These are phyloP conservation scores for Sclerotinia spermophila DNA, from an alignment of 2,329 filamentous ascomycete genomes.

Conservation along the genomic window DNA sequence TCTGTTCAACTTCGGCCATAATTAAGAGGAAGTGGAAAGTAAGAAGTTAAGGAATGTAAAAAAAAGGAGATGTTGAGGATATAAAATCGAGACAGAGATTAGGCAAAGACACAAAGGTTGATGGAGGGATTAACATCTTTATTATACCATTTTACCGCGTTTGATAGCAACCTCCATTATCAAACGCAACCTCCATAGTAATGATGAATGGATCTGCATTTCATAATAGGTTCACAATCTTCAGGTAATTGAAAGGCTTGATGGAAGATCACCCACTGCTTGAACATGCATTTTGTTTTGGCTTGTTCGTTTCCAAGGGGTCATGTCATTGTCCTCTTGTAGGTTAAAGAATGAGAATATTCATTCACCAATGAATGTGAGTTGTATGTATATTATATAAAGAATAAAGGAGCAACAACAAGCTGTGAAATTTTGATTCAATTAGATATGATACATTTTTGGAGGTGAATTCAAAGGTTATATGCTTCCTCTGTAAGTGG, in stretches of 20 bases:
- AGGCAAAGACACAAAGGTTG: constrained; percentile 12
- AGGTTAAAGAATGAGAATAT: background rate
- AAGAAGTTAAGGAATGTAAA: background rate
- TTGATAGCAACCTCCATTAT: background rate
- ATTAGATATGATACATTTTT: background rate
- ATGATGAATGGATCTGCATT: constrained; percentile 6
- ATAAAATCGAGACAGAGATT: background rate
- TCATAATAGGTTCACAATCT: background rate
- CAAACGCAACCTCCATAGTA: background rate
- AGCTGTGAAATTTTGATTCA: too few species aligned
- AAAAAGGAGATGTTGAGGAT: constrained; percentile 1
- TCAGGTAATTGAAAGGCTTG: background rate
- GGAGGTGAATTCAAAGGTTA: background rate
- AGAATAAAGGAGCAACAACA: background rate
- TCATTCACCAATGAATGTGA: background rate
- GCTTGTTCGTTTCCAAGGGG: background rate
- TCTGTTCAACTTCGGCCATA: background rate
- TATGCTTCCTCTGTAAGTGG: too few species aligned
- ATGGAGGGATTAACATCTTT: background rate
- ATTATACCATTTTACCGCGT: constrained; percentile 4
- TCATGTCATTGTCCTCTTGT: background rate
- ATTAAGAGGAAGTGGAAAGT: background rate
- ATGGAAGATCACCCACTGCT: background rate
- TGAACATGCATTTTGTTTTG: background rate
- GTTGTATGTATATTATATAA: background rate